Percentiles rank a stretch among this genome's conserved stretches.
Evolutionary conservation across 1,284 basidiomycete species (phyloP).

Genomic region (Leccinum subrobustum): DNA sequence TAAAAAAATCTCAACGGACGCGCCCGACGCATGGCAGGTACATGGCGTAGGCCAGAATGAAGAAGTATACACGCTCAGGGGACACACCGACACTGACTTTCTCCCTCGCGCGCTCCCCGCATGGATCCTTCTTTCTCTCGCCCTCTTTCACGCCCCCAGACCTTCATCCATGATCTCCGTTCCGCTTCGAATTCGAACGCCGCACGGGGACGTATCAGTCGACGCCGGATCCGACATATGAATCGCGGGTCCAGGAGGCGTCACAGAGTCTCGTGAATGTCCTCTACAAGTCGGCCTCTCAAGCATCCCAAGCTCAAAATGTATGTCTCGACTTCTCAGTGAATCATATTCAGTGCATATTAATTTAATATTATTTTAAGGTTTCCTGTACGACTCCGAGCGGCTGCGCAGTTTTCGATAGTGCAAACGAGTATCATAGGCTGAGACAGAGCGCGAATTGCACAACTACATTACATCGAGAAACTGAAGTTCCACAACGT

Average conservation of each 20-base stretch:
- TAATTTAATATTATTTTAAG: background rate
- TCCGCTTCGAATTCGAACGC: conserved; percentile 38
- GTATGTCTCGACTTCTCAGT: background rate
- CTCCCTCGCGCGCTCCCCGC: conserved; percentile 85
- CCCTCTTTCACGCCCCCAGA: conserved; percentile 84
- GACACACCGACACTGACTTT: conserved; percentile 84
- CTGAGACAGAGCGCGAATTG: background rate
- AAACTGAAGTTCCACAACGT: too few species aligned
- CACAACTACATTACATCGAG: too few species aligned
- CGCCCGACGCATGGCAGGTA: conserved; percentile 49
- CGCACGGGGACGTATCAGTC: background rate
- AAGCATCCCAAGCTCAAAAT: background rate
- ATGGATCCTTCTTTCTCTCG: conserved; percentile 81
- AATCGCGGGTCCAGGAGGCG: background rate
- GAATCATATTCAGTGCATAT: background rate
- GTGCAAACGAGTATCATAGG: background rate
- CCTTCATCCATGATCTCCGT: conserved; percentile 86
- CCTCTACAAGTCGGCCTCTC: background rate
- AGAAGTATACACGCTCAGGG: conserved; percentile 71
- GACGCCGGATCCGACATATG: background rate
- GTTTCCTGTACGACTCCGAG: background rate
- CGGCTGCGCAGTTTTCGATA: background rate
- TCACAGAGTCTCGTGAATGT: background rate
- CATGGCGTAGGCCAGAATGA: conserved; percentile 84
- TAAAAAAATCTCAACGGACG: too few species aligned